Evolutionary conservation across 805 yeast species (phyloP).

Genomic region (Wickerhamiella alocasiicola): DNA sequence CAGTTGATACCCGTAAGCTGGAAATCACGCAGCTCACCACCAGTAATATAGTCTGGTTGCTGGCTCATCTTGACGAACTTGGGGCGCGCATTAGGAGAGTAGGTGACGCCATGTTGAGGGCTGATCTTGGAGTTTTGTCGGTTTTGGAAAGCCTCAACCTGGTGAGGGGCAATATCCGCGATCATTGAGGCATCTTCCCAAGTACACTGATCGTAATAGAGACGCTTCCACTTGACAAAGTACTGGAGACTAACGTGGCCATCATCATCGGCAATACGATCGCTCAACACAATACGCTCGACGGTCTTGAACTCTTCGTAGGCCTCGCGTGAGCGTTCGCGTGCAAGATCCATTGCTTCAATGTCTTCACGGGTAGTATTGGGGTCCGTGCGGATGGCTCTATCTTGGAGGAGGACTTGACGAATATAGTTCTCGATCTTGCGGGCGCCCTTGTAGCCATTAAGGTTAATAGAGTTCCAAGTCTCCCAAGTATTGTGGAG

Average conservation of each 20-base stretch:
- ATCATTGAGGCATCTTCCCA: slow-evolving; percentile 92
- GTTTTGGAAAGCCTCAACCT: slow-evolving; percentile 71
- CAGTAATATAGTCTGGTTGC: slow-evolving; percentile 83
- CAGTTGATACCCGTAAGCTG: slow-evolving; percentile 96
- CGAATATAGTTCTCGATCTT: slow-evolving; percentile 83
- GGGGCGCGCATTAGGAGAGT: slow-evolving; percentile 61
- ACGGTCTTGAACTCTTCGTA: slow-evolving; percentile 72
- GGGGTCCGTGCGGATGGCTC: slow-evolving; percentile 67
- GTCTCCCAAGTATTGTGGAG: slow-evolving; percentile 92
- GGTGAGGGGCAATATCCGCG: slow-evolving; percentile 70
- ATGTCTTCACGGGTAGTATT: slow-evolving; percentile 79
- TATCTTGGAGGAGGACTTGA: slow-evolving; percentile 59
- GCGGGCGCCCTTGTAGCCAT: slow-evolving; percentile 54
- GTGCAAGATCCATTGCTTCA: slow-evolving; percentile 85
- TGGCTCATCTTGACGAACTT: slow-evolving; percentile 70
- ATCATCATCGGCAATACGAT: slow-evolving; percentile 41
- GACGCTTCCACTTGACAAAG: slow-evolving; percentile 84
- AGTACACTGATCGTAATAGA: slow-evolving; percentile 89
- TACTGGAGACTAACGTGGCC: slow-evolving; percentile 64
- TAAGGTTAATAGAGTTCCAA: slow-evolving; percentile 34
- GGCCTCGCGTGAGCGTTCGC: slow-evolving; percentile 73
- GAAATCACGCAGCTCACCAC: slow-evolving; percentile 89
- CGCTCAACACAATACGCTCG: slow-evolving; percentile 80
- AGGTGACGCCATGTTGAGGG: slow-evolving; percentile 68
- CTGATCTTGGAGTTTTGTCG: slow-evolving; percentile 72